phyloP scores from a whole-genome alignment of 371 early-diverging fungal species.

The Antonospora locustae region DNA sequence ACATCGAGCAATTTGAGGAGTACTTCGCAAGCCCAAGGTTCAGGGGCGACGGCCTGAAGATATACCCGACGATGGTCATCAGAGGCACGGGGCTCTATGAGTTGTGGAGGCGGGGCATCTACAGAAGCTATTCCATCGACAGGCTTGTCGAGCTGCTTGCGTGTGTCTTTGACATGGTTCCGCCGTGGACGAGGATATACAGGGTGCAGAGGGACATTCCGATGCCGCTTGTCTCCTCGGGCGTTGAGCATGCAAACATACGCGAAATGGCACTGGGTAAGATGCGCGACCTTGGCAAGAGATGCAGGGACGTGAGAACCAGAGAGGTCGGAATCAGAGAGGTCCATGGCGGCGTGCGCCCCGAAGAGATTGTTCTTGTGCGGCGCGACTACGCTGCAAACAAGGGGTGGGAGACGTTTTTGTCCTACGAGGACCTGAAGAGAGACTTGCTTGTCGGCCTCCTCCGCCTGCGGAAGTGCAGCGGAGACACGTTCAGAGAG shows the following conservation, averaged over 20 bases:
- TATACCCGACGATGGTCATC: conserved; percentile 97
- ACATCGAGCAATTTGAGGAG: conserved; percentile 89
- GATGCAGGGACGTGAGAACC: conserved; percentile 93
- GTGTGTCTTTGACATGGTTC: conserved; percentile 80
- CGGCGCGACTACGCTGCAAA: conserved; percentile 95
- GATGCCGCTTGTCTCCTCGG: conserved; percentile 98
- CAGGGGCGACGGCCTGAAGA: conserved; percentile 92
- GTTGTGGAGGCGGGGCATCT: conserved; percentile 90
- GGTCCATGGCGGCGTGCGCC: conserved; percentile 80
- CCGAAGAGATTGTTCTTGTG: conserved; percentile 76
- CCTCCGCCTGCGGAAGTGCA: conserved; percentile 76
- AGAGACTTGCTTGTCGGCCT: conserved; percentile 93
- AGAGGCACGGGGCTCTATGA: conserved; percentile 97
- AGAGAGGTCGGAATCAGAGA: conserved; percentile 97
- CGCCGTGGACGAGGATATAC: conserved; percentile 99
- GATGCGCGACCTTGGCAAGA: conserved; percentile 86
- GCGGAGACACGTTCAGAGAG: conserved; percentile 74
- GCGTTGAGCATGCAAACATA: conserved; percentile 96
- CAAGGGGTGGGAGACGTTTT: conserved; percentile 98
- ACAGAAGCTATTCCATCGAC: conserved; percentile 92
- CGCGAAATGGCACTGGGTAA: conserved; percentile 85
- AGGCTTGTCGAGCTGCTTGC: conserved; percentile 91
- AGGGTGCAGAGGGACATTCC: conserved; percentile 99
- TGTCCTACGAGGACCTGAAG: conserved; percentile 91
- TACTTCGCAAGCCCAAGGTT: conserved; percentile 97